Evolutionary conservation across 768 basidiomycete genomes (phyloP).

Genomic region (Chalciporus chontae): DNA sequence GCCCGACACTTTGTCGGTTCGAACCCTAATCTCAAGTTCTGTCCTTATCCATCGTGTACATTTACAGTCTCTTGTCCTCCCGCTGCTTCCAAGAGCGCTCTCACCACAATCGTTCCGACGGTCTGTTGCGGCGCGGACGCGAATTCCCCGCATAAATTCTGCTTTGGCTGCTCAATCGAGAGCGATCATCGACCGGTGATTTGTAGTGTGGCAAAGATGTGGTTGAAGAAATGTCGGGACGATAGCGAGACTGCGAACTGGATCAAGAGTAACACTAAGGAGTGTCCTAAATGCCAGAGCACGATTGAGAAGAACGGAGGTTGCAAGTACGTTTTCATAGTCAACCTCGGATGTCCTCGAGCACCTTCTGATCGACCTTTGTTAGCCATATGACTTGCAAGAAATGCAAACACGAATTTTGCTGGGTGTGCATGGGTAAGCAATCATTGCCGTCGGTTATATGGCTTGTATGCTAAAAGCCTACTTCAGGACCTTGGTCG

Average conservation of each 20-base stretch:
- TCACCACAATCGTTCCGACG: slow-evolving; percentile 81
- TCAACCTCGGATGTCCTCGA: slow-evolving; percentile 70
- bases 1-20: slow-evolving; percentile 88
- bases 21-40: slow-evolving; percentile 82
- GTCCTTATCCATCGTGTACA: slow-evolving; percentile 92
- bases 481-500: slow-evolving; percentile 78
- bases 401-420: slow-evolving; percentile 98
- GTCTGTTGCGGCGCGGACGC: slow-evolving; percentile 77
- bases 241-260: slow-evolving; percentile 99
- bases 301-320: slow-evolving; percentile 99
- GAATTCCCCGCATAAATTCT: slow-evolving; percentile 69
- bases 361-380: slow-evolving; percentile 10
- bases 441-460: slow-evolving; percentile 27
- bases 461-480: slow-evolving; percentile 2
- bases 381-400: slow-evolving; percentile 99
- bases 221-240: slow-evolving; percentile 96
- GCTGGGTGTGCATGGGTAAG: slow-evolving; percentile 99
- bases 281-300: slow-evolving; percentile 92
- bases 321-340: slow-evolving; percentile 82
- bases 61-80: slow-evolving; percentile 88
- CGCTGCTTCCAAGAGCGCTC: slow-evolving; percentile 70
- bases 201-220: slow-evolving; percentile 84
- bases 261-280: slow-evolving; percentile 99
- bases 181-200: slow-evolving; percentile 90
- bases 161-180: slow-evolving; percentile 91